phyloP scores from a whole-genome alignment of 1,139 yeast species.

The Hanseniaspora sp. region DNA sequence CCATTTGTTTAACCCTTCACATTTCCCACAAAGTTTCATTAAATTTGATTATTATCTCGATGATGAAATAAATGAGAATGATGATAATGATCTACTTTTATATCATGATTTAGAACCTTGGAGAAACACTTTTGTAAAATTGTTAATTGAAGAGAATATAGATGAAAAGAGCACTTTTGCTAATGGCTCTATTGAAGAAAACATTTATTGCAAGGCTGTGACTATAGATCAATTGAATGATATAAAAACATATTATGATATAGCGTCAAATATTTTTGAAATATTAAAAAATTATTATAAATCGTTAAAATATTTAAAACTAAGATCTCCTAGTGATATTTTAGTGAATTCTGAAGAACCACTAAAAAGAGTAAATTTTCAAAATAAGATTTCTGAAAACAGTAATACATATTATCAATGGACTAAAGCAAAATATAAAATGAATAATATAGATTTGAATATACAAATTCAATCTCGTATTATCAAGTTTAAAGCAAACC shows the following conservation, averaged over 20 bases:
- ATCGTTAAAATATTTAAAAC: slow-evolving; percentile 57
- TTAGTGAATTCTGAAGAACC: slow-evolving; percentile 37
- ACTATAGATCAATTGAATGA: slow-evolving; percentile 16
- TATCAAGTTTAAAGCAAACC: slow-evolving; percentile 61
- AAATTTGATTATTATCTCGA: slow-evolving; percentile 29
- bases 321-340: slow-evolving; percentile 61
- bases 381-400: slow-evolving; percentile 21
- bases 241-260: slow-evolving; percentile 26
- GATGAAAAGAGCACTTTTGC: slow-evolving; percentile 25
- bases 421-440: slow-evolving; percentile 20
- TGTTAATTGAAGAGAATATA: slow-evolving; percentile 29
- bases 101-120: slow-evolving; percentile 82
- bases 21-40: slow-evolving; percentile 50
- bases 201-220: slow-evolving; percentile 1
- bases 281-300: slow-evolving; percentile 60
- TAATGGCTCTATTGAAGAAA: slow-evolving; percentile 20
- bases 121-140: slow-evolving; percentile 56
- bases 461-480: slow-evolving; percentile 57
- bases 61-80: slow-evolving; percentile 37
- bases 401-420: slow-evolving; percentile 16
- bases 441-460: slow-evolving; percentile 21
- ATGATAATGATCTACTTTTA: slow-evolving; percentile 44
- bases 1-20: slow-evolving; percentile 69
- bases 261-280: slow-evolving; percentile 52
- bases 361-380: slow-evolving; percentile 22